These are phyloP conservation scores for Pouteria campechiana DNA, from an alignment of 179 eudicot species.

Conservation along the genomic window DNA sequence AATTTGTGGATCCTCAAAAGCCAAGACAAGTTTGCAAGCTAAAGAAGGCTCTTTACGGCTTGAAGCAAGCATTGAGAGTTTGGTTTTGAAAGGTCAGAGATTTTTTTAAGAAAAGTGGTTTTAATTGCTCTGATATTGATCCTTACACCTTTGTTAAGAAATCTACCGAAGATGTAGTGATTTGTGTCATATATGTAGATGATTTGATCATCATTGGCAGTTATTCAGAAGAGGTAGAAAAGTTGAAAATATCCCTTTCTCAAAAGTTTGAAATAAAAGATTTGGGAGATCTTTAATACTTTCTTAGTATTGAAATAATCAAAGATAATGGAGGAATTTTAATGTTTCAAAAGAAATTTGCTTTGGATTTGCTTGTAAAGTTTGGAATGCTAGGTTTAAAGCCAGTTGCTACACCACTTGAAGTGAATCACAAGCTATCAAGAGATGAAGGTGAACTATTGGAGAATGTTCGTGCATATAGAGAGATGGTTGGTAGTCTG, in stretches of 20 bases:
- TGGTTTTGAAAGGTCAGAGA: constrained; percentile 1
- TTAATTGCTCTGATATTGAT: background rate
- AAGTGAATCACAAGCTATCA: no score
- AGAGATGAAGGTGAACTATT: no score
- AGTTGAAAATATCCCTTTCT: background rate
- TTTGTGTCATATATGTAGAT: constrained; percentile 2
- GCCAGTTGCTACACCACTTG: no score
- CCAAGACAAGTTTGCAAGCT: background rate
- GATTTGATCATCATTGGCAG: constrained; percentile 1
- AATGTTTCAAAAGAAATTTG: no score
- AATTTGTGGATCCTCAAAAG: background rate
- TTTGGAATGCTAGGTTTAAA: no score
- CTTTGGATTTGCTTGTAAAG: no score
- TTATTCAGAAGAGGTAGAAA: background rate
- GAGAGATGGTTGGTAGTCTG: no score
- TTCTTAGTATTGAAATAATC: constrained; percentile 4
- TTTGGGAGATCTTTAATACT: background rate
- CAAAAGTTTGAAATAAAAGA: constrained; percentile 4
- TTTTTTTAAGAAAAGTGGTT: background rate
- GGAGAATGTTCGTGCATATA: no score
- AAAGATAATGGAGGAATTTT: no score
- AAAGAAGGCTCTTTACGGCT: constrained; percentile 4
- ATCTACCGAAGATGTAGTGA: background rate
- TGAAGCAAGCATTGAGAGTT: constrained; percentile 2
- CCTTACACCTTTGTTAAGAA: background rate